These are phyloP conservation scores for Rhododendron molle DNA, from an alignment of 148 eudicot species.

Conservation along the genomic window DNA sequence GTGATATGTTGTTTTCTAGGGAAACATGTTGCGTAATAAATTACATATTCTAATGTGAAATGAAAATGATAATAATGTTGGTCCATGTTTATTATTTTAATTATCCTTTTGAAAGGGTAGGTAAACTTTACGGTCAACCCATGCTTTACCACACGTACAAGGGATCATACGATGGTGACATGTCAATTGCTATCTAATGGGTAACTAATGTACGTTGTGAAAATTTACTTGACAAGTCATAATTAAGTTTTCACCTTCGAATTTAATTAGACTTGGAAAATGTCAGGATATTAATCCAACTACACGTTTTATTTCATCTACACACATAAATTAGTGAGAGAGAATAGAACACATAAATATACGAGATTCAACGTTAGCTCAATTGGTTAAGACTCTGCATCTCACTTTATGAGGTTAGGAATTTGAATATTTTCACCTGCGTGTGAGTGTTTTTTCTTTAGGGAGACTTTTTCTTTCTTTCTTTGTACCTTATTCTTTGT, in stretches of 20 bases:
- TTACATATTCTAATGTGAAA: not conserved
- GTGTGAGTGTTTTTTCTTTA: too few species aligned
- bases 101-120: not conserved
- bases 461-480: too few species aligned
- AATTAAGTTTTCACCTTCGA: not conserved
- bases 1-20: not conserved
- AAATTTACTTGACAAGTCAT: not conserved
- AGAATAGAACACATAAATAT: too few species aligned
- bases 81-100: slow-evolving; percentile 5
- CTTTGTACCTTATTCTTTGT: too few species aligned
- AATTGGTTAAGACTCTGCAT: too few species aligned
- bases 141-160: not conserved
- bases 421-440: too few species aligned
- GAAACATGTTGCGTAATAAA: not conserved
- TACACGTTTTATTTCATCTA: too few species aligned
- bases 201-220: not conserved
- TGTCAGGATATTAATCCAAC: too few species aligned
- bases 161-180: not conserved
- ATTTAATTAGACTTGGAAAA: not conserved
- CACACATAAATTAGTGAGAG: too few species aligned
- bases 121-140: not conserved
- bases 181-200: not conserved
- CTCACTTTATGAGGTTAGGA: too few species aligned
- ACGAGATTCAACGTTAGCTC: too few species aligned
- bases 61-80: not conserved